These are phyloP conservation scores for Aspergillus viridinutans DNA, from an alignment of 2,329 filamentous ascomycete genomes.

Conservation along the genomic window DNA sequence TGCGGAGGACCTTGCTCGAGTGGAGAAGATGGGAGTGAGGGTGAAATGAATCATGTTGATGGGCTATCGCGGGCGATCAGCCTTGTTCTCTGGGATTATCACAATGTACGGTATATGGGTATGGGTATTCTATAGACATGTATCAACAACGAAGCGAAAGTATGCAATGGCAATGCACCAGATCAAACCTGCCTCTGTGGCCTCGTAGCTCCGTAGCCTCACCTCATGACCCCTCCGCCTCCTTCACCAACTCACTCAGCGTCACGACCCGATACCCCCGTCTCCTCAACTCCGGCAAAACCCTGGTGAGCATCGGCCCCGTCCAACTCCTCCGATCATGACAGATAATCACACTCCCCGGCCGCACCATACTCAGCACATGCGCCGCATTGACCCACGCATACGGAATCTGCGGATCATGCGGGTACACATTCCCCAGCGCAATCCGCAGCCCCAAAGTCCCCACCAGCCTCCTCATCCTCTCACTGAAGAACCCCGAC, in stretches of 20 bases:
- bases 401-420: conserved; percentile 79
- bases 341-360: conserved; percentile 77
- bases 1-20: conserved; percentile 47
- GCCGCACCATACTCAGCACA: conserved; percentile 71
- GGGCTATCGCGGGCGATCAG: neutral
- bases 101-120: neutral
- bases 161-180: neutral
- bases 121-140: conserved; percentile 5
- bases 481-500: conserved; percentile 72
- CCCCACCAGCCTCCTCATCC: conserved; percentile 60
- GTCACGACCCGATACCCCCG: conserved; percentile 70
- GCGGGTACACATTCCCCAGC: conserved; percentile 82
- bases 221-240: conserved; percentile 5
- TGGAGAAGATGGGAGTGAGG: conserved; percentile 55
- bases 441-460: conserved; percentile 66
- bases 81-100: neutral
- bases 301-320: conserved; percentile 67
- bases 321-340: conserved; percentile 86
- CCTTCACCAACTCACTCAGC: conserved; percentile 60
- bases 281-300: conserved; percentile 66
- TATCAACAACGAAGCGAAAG: neutral
- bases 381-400: conserved; percentile 69
- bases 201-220: neutral
- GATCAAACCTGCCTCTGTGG: neutral
- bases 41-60: conserved; percentile 19